Conservation (phyloP, 2,329 filamentous ascomycete species). For the Aspergillus aculeatinus region DNA sequence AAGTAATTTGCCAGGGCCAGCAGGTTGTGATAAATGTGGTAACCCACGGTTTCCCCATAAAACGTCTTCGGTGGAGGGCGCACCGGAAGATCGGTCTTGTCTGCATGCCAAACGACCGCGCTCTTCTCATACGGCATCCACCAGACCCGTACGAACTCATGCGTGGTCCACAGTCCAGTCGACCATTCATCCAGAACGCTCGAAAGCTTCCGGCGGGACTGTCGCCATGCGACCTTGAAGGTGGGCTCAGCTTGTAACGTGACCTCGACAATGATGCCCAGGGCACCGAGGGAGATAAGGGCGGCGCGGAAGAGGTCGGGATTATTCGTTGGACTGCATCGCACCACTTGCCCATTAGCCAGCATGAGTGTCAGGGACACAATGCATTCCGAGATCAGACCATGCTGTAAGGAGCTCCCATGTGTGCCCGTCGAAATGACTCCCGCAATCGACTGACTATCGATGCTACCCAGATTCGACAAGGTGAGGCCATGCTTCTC, state of each 20-base stretch:
- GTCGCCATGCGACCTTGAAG: slow-evolving; percentile 84
- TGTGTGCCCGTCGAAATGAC: slow-evolving; percentile 93
- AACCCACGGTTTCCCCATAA: slow-evolving; percentile 79
- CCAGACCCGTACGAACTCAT: slow-evolving; percentile 92
- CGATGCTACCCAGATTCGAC: slow-evolving; percentile 91
- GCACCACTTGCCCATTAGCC: slow-evolving; percentile 71
- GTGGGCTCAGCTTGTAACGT: slow-evolving; percentile 77
- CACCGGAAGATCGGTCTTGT: slow-evolving; percentile 66
- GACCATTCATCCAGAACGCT: slow-evolving; percentile 72
- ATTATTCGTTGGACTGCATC: slow-evolving; percentile 67
- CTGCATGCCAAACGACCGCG: slow-evolving; percentile 86
- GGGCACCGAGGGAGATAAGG: slow-evolving; percentile 79
- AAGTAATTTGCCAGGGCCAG: slow-evolving; percentile 76
- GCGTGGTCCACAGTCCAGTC: slow-evolving; percentile 72
- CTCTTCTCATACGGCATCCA: slow-evolving; percentile 93
- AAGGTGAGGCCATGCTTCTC: slow-evolving; percentile 76
- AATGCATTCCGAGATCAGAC: slow-evolving; percentile 78
- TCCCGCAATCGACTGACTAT: slow-evolving; percentile 88
- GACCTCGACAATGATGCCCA: slow-evolving; percentile 88
- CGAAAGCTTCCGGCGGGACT: slow-evolving; percentile 70
- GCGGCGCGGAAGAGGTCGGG: slow-evolving; percentile 83
- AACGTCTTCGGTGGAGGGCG: slow-evolving; percentile 65
- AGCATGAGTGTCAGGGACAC: slow-evolving; percentile 75
- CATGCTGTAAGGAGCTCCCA: slow-evolving; percentile 80
- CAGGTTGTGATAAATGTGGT: slow-evolving; percentile 87